phyloP scores from a whole-genome alignment of 768 basidiomycete species.

The Termitomyces bulborhizus region DNA sequence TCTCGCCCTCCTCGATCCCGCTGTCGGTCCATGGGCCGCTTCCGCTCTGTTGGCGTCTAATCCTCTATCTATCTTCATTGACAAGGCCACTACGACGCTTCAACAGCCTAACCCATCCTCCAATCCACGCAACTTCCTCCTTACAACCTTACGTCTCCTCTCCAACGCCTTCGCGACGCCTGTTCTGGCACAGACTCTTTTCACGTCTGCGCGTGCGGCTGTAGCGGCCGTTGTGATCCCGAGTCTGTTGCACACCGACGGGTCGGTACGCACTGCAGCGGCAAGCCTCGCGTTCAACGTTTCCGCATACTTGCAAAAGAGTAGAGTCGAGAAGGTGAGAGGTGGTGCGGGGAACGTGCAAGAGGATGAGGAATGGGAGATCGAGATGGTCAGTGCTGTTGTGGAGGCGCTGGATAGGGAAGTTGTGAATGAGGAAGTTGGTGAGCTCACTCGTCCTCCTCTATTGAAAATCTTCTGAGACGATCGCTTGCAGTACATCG shows the following conservation, averaged over 20 bases:
- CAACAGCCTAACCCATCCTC: not conserved
- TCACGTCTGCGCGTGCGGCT: conserved; percentile 24
- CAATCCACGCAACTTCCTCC: conserved; percentile 48
- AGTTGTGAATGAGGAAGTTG: conserved; percentile 69
- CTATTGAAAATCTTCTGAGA: not conserved
- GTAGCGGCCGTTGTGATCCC: conserved; percentile 57
- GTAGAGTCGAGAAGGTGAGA: conserved; percentile 37
- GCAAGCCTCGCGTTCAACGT: conserved; percentile 81
- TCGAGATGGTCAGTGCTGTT: conserved; percentile 80
- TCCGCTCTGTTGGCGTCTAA: conserved; percentile 29
- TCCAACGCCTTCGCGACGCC: conserved; percentile 59
- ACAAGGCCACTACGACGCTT: conserved; percentile 22
- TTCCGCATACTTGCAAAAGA: conserved; percentile 58
- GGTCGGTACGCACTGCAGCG: conserved; percentile 65
- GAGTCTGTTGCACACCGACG: conserved; percentile 63
- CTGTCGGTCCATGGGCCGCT: conserved; percentile 45
- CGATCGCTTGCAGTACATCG: conserved; percentile 60
- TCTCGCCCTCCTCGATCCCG: conserved; percentile 62
- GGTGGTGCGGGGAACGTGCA: conserved; percentile 29
- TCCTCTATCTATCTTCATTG: conserved; percentile 40
- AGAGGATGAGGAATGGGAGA: conserved; percentile 78
- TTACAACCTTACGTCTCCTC: conserved; percentile 63
- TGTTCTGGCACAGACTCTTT: conserved; percentile 33
- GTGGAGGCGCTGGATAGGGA: conserved; percentile 74
- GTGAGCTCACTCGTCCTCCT: conserved; percentile 35